Base-by-base conservation (phyloP, 2,329 filamentous ascomycete species). In the Conoideocrella luteorostrata region DNA sequence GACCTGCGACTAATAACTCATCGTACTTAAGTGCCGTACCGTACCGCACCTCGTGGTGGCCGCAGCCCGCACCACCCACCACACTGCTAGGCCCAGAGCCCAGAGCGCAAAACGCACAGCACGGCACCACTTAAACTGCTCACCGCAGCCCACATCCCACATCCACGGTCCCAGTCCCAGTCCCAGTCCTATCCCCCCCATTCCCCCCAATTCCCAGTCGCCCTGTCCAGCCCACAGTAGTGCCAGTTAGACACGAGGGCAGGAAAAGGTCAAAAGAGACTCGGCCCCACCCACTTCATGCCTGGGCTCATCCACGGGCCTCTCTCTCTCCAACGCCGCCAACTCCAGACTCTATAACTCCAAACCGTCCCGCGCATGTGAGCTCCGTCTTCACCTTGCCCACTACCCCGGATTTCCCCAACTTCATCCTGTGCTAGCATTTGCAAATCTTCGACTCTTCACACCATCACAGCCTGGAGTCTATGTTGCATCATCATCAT, bases 361-460 rank as follows among this genome's bases (percentile, higher is more conserved):
- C 34, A 11, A 39, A 20, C 33, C 26, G 18, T 34, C 43, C 44
- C 46, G 45, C 48, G 44, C 39, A 36, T 42, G 36, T 30, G 30
- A 28, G n/a, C n/a, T 36, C 33, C 30, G 22, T 43, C 36, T 35
- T 45, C 45, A 44, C 38, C 43, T 32, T 45, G 37, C 46, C 45
- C 50, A 42, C 34, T 48, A 53, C 50, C 51, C 50, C 50, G 39
- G 47, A 52, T 52, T 50, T 44, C 48, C 49, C 50, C 48, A 45
- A 48, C 44, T 41, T 45, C 49, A 37, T 44, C 42, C 33, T 48
- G 44, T 45, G 45, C 39, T 45, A 47, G 35, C 21, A 47, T 33
- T 36, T 15, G 3, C n/a, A n/a, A n/a, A n/a, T n/a, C n/a, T n/a
- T n/a, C 11, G 28, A 13, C 5, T 15, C 12, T 5, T n/a, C 23